A percentile compares a stretch with the other conserved stretches of the same genome.
Conservation (phyloP, 225 moss, liverwort and hornwort species). For the Sphagnum contortum region DNA sequence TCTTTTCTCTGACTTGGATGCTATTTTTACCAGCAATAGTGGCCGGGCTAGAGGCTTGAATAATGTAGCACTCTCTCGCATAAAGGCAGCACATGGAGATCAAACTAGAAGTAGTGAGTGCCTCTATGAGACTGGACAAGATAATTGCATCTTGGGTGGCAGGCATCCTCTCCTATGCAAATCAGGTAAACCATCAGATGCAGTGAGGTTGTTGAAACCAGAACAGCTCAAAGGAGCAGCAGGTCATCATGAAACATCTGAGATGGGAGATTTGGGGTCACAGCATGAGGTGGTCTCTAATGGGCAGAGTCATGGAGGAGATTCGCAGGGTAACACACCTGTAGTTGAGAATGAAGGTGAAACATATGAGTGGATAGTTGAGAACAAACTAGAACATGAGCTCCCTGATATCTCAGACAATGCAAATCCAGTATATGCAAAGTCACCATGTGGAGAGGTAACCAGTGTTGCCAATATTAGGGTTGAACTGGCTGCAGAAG, state of each 20-base stretch:
- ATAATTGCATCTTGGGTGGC: no score
- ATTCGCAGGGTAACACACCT: neutral
- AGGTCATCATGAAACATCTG: neutral
- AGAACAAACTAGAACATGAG: conserved; percentile 12
- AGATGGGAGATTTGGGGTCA: neutral
- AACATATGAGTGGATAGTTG: conserved; percentile 21
- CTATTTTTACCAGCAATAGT: conserved; percentile 7
- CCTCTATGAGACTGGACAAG: no score
- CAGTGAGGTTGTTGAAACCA: neutral
- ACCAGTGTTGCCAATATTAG: conserved; percentile 1
- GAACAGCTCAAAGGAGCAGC: neutral
- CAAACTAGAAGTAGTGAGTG: neutral
- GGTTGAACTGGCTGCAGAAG: neutral
- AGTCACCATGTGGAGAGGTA: conserved; percentile 5
- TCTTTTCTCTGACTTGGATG: conserved; percentile 10
- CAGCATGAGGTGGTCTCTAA: neutral
- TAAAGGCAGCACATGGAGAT: conserved; percentile 5
- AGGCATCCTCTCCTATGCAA: no score
- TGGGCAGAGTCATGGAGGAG: neutral
- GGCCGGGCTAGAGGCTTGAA: conserved; percentile 5
- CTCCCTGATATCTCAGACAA: conserved; percentile 26
- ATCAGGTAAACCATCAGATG: neutral
- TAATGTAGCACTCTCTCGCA: conserved; percentile 11
- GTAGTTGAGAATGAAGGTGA: conserved; percentile 1
- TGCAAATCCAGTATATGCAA: conserved; percentile 30